These are phyloP conservation scores for Rhodotorula sp. DNA, from an alignment of 1,284 basidiomycete species.

Conservation along the genomic window DNA sequence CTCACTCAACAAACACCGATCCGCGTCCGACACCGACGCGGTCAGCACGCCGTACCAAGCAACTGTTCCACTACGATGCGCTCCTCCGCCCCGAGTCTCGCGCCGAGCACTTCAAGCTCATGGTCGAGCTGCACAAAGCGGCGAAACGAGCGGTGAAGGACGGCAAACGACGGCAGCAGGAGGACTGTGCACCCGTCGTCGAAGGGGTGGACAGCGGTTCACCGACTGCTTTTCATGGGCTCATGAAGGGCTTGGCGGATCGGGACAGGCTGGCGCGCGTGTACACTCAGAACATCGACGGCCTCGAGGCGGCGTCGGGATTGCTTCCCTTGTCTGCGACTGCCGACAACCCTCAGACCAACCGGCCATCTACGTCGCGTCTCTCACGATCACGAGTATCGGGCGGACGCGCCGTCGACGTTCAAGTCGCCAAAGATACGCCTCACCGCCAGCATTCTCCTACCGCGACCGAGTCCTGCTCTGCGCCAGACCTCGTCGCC, in stretches of 20 bases:
- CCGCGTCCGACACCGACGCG: not conserved
- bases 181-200: too few relatives aligned
- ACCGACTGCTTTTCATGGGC: constrained; percentile 40
- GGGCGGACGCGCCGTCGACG: not conserved
- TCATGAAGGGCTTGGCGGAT: constrained; percentile 2
- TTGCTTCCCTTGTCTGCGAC: not conserved
- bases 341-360: not conserved
- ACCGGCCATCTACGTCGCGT: not conserved
- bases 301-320: constrained; percentile 24
- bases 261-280: constrained; percentile 5
- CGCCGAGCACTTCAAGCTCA: constrained; percentile 88
- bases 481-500: constrained; percentile 9
- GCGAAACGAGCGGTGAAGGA: not conserved
- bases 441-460: constrained; percentile 1
- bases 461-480: too few relatives aligned
- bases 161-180: not conserved
- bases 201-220: constrained; percentile 10
- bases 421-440: not conserved
- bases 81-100: constrained; percentile 79
- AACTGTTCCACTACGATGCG: constrained; percentile 82
- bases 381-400: not conserved
- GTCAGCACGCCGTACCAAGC: constrained; percentile 46
- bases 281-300: constrained; percentile 36
- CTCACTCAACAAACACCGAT: constrained; percentile 49
- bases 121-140: constrained; percentile 55